Evolutionary conservation across 1,284 basidiomycete genomes (phyloP).

Genomic region (Trametes hirsuta): DNA sequence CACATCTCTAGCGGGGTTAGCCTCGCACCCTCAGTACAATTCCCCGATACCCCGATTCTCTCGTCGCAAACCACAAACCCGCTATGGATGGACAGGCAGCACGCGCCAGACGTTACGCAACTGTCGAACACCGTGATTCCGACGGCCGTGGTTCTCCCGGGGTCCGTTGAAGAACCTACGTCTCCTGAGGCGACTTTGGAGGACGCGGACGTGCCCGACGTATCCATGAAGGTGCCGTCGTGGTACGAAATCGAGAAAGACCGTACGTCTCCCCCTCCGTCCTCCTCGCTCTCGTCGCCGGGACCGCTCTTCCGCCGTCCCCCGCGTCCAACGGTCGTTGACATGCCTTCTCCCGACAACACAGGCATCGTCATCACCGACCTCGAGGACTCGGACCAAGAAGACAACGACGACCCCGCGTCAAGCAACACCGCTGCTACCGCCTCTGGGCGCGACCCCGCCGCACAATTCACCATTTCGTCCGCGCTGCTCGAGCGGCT

Average conservation of each 20-base stretch:
- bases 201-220: conserved; percentile 39
- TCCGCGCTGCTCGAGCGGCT: conserved; percentile 49
- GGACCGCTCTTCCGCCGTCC: conserved; percentile 3
- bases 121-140: conserved; percentile 14
- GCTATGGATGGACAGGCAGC: conserved; percentile 15
- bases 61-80: not conserved
- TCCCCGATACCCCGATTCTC: conserved; percentile 4
- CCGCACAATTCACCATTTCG: conserved; percentile 42
- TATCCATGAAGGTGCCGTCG: conserved; percentile 61
- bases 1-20: not conserved
- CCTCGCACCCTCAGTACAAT: conserved; percentile 9
- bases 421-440: not conserved
- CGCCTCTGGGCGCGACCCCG: not conserved
- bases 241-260: conserved; percentile 76
- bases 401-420: conserved; percentile 31
- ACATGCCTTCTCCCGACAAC: conserved; percentile 2
- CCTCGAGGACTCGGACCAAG: conserved; percentile 53
- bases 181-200: conserved; percentile 25
- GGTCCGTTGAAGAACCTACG: conserved; percentile 50
- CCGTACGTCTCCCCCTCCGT: conserved; percentile 46
- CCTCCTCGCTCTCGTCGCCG: conserved; percentile 7
- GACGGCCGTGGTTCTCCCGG: conserved; percentile 37
- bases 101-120: not conserved
- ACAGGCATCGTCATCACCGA: conserved; percentile 67
- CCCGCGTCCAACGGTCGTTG: conserved; percentile 16